Evolutionary conservation across 2,329 filamentous ascomycete genomes (phyloP).

Genomic region (Curvularia eragrostidis): DNA sequence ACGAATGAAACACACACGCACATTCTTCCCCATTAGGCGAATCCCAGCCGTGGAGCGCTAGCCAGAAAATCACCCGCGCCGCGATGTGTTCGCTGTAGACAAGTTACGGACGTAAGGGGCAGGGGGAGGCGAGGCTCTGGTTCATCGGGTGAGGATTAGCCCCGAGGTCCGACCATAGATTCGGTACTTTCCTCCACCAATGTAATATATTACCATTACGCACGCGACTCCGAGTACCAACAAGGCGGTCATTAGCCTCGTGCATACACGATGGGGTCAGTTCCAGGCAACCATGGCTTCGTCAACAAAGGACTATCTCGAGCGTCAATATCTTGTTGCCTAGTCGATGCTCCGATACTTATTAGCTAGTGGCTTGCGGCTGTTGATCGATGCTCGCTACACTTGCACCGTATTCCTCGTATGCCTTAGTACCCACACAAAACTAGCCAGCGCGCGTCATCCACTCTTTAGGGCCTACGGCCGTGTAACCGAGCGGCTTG

Average conservation of each 20-base stretch:
- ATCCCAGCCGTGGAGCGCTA: background rate
- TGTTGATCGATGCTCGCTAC: background rate
- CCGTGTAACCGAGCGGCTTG: conserved; percentile 8
- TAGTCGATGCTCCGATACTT: background rate
- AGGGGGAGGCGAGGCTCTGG: background rate
- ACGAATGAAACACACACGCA: background rate
- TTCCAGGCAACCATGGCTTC: background rate
- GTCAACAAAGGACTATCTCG: background rate
- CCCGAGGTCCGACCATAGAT: background rate
- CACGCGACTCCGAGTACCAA: background rate
- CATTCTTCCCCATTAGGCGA: background rate
- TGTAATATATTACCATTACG: background rate
- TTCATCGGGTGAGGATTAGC: background rate
- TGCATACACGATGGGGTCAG: background rate
- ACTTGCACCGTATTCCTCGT: conserved; percentile 10
- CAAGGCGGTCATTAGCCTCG: background rate
- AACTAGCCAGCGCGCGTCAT: conserved; percentile 9
- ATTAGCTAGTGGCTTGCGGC: background rate
- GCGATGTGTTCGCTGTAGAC: background rate
- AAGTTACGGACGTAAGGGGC: background rate
- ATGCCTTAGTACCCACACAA: conserved; percentile 6
- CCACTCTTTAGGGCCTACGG: background rate
- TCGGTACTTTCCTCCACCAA: background rate
- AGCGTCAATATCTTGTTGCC: background rate
- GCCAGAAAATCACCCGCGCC: background rate